A percentile compares a stretch with the other conserved stretches of the same genome.
These are phyloP conservation scores for Rhizopus stolonifer DNA, from an alignment of 371 early-diverging fungal species.

Conservation along the genomic window DNA sequence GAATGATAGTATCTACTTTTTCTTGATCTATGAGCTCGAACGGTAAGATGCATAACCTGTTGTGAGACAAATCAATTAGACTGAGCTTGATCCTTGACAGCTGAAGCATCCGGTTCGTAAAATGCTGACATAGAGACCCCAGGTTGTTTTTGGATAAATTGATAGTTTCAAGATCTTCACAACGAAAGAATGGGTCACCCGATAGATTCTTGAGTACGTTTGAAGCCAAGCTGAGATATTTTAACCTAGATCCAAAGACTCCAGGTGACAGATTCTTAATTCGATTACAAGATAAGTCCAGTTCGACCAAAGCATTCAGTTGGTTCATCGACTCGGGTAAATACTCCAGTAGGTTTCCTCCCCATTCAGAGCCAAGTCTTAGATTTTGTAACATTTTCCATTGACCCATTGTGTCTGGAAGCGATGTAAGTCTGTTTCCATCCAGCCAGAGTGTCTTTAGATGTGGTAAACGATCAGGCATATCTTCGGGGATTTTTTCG, in stretches of 20 bases:
- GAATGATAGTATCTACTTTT: conserved; percentile 48
- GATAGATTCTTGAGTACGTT: conserved; percentile 50
- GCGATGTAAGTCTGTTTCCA: too few species aligned
- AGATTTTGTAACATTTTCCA: conserved; percentile 51
- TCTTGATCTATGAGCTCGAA: conserved; percentile 51
- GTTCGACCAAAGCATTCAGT: conserved; percentile 43
- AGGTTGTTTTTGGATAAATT: conserved; percentile 53
- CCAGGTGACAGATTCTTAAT: conserved; percentile 34
- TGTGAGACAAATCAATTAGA: conserved; percentile 57
- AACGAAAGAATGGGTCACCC: conserved; percentile 24
- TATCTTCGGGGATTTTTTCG: too few species aligned
- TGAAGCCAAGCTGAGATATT: conserved; percentile 38
- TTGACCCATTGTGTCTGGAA: too few species aligned
- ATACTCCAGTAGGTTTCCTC: conserved; percentile 48
- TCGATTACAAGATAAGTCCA: conserved; percentile 56
- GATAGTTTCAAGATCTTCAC: conserved; percentile 26
- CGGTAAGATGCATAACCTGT: conserved; percentile 57
- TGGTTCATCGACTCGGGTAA: conserved; percentile 47
- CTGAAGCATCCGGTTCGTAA: conserved; percentile 39
- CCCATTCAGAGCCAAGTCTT: conserved; percentile 57
- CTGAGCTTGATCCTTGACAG: conserved; percentile 52
- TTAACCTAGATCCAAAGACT: conserved; percentile 19
- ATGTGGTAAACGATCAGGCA: too few species aligned
- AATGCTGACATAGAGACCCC: conserved; percentile 43
- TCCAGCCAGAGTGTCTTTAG: too few species aligned